Evolutionary conservation across 768 basidiomycete genomes (phyloP).

Genomic region (Mycena floridula): DNA sequence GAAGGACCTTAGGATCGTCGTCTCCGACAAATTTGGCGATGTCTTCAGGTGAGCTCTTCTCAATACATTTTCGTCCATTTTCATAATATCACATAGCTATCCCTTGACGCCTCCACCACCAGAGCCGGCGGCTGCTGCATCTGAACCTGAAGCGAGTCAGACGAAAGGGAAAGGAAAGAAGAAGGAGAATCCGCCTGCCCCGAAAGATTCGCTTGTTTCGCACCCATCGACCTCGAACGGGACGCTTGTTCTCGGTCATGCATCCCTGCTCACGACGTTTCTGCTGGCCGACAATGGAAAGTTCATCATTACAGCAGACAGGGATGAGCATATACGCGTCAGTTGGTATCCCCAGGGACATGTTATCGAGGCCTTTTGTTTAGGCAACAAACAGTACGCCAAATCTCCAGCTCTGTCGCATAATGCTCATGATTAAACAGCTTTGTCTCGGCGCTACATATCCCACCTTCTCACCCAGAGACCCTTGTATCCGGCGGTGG

Average conservation of each 20-base stretch:
- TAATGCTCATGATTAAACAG: conserved; percentile 27
- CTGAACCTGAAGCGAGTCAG: background rate
- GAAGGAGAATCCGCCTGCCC: conserved; percentile 7
- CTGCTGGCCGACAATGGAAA: conserved; percentile 61
- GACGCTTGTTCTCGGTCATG: conserved; percentile 77
- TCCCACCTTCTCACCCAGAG: conserved; percentile 40
- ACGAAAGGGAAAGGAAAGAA: conserved; percentile 1
- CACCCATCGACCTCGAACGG: conserved; percentile 70
- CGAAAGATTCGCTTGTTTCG: conserved; percentile 33
- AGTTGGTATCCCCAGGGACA: conserved; percentile 87
- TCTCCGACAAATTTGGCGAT: conserved; percentile 94
- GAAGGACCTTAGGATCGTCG: conserved; percentile 64
- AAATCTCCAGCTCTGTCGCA: background rate
- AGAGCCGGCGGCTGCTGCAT: conserved; percentile 9
- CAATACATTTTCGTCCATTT: background rate
- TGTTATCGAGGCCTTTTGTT: conserved; percentile 79
- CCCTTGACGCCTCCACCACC: conserved; percentile 33
- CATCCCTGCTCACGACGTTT: conserved; percentile 76
- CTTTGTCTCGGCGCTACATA: conserved; percentile 78
- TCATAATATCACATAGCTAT: conserved; percentile 38
- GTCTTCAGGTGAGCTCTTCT: conserved; percentile 67
- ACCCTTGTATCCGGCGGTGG: conserved; percentile 84
- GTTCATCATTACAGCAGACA: conserved; percentile 82
- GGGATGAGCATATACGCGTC: conserved; percentile 93
- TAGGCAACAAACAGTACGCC: conserved; percentile 73